Conservation (phyloP, 305 asterid species). For the Solanum aculeatissimum region DNA sequence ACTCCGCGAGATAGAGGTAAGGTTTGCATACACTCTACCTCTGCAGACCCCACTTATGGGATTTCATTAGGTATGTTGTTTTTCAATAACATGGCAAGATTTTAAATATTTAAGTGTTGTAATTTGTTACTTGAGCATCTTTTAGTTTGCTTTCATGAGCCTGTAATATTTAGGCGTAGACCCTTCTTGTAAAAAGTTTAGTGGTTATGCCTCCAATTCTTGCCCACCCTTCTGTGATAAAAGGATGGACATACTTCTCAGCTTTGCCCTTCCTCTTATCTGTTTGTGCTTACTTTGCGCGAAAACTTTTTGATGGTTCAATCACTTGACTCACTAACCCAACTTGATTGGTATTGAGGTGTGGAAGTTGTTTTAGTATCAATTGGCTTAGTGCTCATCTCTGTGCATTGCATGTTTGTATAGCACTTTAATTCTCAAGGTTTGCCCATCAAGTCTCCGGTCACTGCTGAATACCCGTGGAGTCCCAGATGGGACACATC, state of each 20-base stretch:
- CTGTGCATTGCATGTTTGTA: neutral
- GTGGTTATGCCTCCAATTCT: neutral
- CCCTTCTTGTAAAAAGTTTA: neutral
- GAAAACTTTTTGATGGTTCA: neutral
- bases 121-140: neutral
- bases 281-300: neutral
- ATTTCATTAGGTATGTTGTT: neutral
- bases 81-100: neutral
- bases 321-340: neutral
- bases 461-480: constrained; percentile 62
- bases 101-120: neutral
- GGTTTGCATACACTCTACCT: neutral
- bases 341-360: neutral
- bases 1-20: neutral
- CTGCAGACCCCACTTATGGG: neutral
- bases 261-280: neutral
- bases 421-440: constrained; percentile 60
- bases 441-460: constrained; percentile 54
- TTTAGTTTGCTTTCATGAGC: neutral
- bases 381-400: neutral
- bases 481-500: constrained; percentile 83
- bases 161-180: neutral
- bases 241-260: neutral
- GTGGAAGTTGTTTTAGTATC: neutral
- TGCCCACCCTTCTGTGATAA: neutral